Conservation (phyloP, 2,329 filamentous ascomycete genomes). For the Pleurostoma richardsiae region DNA sequence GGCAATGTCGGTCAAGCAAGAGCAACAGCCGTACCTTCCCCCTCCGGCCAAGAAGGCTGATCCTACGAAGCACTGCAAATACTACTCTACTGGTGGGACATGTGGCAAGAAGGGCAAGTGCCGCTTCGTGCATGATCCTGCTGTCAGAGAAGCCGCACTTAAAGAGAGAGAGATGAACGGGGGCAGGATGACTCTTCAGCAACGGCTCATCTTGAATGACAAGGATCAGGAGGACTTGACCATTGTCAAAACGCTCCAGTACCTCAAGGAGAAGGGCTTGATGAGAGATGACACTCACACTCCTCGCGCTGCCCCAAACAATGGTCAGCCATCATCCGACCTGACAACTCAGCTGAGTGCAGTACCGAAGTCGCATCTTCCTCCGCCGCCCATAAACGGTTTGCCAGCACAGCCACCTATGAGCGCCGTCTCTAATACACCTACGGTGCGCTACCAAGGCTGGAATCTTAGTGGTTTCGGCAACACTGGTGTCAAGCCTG, state of each 20-base stretch:
- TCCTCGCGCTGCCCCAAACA: constrained; percentile 12
- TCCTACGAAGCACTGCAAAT: constrained; percentile 63
- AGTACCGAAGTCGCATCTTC: constrained; percentile 9
- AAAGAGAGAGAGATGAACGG: constrained; percentile 61
- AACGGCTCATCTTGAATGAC: constrained; percentile 61
- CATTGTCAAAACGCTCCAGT: constrained; percentile 61
- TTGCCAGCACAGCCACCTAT: constrained; percentile 28
- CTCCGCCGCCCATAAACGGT: constrained; percentile 19
- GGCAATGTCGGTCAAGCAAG: constrained; percentile 44
- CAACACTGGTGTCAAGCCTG: constrained; percentile 29
- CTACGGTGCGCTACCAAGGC: constrained; percentile 26
- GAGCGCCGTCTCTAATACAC: constrained; percentile 15
- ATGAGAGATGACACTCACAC: constrained; percentile 30
- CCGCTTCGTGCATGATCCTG: constrained; percentile 64
- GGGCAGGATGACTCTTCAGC: constrained; percentile 60
- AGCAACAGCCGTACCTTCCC: constrained; percentile 24
- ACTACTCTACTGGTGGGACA: constrained; percentile 62
- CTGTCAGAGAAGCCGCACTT: constrained; percentile 57
- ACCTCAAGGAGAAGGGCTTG: constrained; percentile 56
- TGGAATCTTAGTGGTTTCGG: constrained; percentile 35
- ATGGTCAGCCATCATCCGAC: constrained; percentile 11
- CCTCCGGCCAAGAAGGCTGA: constrained; percentile 53
- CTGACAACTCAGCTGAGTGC: not conserved
- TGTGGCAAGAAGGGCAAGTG: constrained; percentile 73
- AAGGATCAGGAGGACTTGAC: constrained; percentile 64